phyloP scores from a whole-genome alignment of 106 monocot species.

The Dendrobium catenatum region DNA sequence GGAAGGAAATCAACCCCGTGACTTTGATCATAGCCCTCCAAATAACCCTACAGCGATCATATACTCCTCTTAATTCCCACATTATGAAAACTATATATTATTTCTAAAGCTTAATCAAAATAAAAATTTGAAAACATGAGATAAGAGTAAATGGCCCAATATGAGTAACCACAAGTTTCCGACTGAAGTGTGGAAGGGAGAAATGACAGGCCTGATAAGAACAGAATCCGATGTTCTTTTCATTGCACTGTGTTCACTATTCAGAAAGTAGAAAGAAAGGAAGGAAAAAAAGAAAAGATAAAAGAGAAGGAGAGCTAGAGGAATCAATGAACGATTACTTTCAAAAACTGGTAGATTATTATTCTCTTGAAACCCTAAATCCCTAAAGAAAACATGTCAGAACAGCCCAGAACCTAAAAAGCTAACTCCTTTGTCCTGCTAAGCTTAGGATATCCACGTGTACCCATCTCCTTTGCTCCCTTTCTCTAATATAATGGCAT shows the following conservation, averaged over 20 bases:
- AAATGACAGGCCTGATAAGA: background rate
- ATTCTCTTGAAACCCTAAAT: background rate
- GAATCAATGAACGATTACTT: background rate
- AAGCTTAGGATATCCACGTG: background rate
- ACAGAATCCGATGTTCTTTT: constrained; percentile 2
- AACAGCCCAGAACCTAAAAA: background rate
- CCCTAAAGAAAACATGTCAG: background rate
- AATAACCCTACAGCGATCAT: no score
- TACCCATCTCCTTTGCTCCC: background rate
- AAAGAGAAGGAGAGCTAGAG: background rate
- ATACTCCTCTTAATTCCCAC: no score
- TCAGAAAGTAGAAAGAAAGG: background rate
- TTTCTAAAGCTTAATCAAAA: no score
- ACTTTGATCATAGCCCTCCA: no score
- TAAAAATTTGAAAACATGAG: no score
- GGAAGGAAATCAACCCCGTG: no score
- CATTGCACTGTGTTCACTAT: background rate
- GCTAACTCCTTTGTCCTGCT: background rate
- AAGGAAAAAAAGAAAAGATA: background rate
- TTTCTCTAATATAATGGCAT: background rate
- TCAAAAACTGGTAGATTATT: background rate
- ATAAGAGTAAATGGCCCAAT: no score
- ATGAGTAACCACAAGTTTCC: no score
- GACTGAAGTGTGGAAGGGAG: no score
- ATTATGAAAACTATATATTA: no score